These are phyloP conservation scores for Phallus indusiatus DNA, from an alignment of 768 basidiomycete species.

Conservation along the genomic window DNA sequence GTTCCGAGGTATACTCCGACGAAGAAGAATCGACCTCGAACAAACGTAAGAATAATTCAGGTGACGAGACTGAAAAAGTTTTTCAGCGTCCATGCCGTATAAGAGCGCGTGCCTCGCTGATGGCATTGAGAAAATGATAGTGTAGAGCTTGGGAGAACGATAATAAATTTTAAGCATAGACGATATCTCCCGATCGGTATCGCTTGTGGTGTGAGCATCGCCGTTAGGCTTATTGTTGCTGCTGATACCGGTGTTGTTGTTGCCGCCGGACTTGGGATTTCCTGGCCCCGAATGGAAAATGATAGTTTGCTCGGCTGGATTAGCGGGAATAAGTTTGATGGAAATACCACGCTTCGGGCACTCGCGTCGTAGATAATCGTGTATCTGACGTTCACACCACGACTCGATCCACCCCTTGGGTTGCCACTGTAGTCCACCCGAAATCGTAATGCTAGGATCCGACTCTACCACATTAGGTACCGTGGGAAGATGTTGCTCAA, in stretches of 20 bases:
- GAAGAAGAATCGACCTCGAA: constrained; percentile 19
- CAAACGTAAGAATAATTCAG: constrained; percentile 26
- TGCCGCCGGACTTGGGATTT: not conserved
- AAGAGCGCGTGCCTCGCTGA: constrained; percentile 36
- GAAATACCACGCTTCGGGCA: constrained; percentile 24
- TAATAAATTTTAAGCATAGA: constrained; percentile 33
- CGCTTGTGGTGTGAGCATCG: too few species aligned
- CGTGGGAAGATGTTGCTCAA: constrained; percentile 5
- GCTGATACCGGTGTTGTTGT: not conserved
- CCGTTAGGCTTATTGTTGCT: not conserved
- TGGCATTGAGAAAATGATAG: constrained; percentile 32
- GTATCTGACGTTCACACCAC: constrained; percentile 20
- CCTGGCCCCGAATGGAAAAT: not conserved
- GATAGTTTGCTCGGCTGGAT: constrained; percentile 12
- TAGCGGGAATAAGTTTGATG: constrained; percentile 32
- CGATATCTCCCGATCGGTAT: too few species aligned
- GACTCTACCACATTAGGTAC: constrained; percentile 17
- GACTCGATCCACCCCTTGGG: constrained; percentile 21
- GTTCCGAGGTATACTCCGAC: not conserved
- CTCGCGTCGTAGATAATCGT: constrained; percentile 27
- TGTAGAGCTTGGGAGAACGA: constrained; percentile 39
- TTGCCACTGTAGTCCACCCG: constrained; percentile 26
- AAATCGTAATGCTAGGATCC: not conserved
- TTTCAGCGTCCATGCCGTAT: constrained; percentile 22
- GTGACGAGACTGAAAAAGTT: constrained; percentile 27